Evolutionary conservation across 2,329 filamentous ascomycete genomes (phyloP), one percentile per base, ranked within the genome.

Genomic region (Exutisphaerella laricina): DNA sequence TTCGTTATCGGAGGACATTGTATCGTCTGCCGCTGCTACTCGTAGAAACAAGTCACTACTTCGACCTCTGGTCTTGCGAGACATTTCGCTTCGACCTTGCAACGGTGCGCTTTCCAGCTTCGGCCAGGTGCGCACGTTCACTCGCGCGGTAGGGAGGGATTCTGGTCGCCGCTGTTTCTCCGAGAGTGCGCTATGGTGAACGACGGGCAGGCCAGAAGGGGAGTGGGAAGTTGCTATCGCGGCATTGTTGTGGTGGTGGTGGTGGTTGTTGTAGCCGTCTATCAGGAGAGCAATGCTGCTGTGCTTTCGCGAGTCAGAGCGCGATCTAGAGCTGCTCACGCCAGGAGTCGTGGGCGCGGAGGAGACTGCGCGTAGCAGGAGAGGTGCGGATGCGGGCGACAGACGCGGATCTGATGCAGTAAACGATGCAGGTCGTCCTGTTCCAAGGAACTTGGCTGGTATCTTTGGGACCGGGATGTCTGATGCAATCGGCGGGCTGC

Each of bases 111-210:
- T 14, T 31, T 41, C 39, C 12, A 41, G 39, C 30, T 28, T 33
- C 5, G 30, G 29, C 39, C 34, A 20, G 39, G 39, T 41, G 22
- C 22, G 31, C 30, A 35, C 29, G 39, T 41, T 14, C 39, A 34
- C 30, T 17, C 14, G 37, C 16, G 37, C 20, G 3, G 22, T 31
- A 9, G 37, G 28, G 2, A 30, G 14, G 9, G 37, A 39, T 14
- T 30, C 25, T 20, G 37, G 16, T n/a, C n/a, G n/a, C 37, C 37
- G 37, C 23, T 29, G 25, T 29, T 39, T 22, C 17, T 39, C 37
- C 37, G 37, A 4, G 25, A 21, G 14, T 10, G 16, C 14, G 37
- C 10, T 17, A 34, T 6, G 8, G 23, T 16, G 29, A 17, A 32
- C 12, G 14, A 13, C 23, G 23, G 6, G 23, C 23, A 26, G 23